A percentile compares a stretch with the other conserved stretches of the same genome.
Evolutionary conservation across 768 basidiomycete genomes (phyloP).

Genomic region (Termitomyces sp.): DNA sequence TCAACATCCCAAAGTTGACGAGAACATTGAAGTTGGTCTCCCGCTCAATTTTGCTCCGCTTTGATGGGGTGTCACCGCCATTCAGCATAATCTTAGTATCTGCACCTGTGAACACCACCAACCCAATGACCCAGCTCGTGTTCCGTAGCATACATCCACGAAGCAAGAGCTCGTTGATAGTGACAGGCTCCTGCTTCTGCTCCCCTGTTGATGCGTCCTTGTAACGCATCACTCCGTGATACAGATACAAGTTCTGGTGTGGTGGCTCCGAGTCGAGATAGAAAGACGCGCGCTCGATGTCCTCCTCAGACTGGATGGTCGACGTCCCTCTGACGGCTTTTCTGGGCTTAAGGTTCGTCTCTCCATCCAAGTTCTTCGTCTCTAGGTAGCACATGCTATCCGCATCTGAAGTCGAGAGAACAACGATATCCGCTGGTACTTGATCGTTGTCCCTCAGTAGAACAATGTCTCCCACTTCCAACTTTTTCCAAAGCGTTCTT

Average conservation of each 20-base stretch:
- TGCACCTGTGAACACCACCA: constrained; percentile 91
- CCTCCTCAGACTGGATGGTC: constrained; percentile 78
- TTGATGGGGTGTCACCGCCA: constrained; percentile 92
- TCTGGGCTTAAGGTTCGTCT: constrained; percentile 93
- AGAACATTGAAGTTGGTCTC: constrained; percentile 99
- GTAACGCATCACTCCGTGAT: constrained; percentile 83
- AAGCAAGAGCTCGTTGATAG: constrained; percentile 90
- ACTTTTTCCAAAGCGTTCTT: constrained; percentile 96
- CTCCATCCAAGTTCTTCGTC: constrained; percentile 97
- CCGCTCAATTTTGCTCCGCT: constrained; percentile 94
- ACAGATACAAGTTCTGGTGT: constrained; percentile 89
- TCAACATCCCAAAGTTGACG: constrained; percentile 83
- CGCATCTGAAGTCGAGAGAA: constrained; percentile 87
- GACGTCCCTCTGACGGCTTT: constrained; percentile 74
- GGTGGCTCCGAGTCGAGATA: constrained; percentile 91
- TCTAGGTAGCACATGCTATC: constrained; percentile 94
- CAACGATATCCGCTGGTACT: constrained; percentile 93
- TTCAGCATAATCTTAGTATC: constrained; percentile 94
- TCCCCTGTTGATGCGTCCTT: constrained; percentile 50
- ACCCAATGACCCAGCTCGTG: constrained; percentile 87
- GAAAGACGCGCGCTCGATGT: constrained; percentile 84
- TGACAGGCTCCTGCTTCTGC: constrained; percentile 63
- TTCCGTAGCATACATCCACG: constrained; percentile 90
- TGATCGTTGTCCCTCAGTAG: constrained; percentile 91
- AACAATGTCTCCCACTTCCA: constrained; percentile 96